Percentiles rank a stretch among this genome's conserved stretches.
These are phyloP conservation scores for Schwanniomyces polymorphus DNA, from an alignment of 805 yeast genomes.

Conservation along the genomic window DNA sequence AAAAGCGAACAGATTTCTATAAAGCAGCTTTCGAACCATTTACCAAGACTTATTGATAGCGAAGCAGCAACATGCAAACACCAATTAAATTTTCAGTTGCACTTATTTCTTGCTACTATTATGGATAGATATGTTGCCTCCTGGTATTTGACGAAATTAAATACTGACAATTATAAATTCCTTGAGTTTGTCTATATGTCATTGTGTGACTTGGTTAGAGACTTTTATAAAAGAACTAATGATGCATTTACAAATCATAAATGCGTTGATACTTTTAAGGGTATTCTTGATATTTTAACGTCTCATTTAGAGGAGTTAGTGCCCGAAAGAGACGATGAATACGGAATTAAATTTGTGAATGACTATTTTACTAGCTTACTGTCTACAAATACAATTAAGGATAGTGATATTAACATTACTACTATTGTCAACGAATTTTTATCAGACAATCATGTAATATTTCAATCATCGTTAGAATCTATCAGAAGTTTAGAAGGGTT, in stretches of 20 bases:
- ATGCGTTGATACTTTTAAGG: constrained; percentile 21
- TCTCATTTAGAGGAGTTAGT: constrained; percentile 18
- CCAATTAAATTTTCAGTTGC: constrained; percentile 32
- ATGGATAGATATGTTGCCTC: constrained; percentile 19
- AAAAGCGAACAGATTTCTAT: constrained; percentile 26
- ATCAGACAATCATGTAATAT: constrained; percentile 16
- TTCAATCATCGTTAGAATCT: constrained; percentile 6
- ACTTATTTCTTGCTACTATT: constrained; percentile 35
- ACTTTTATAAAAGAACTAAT: constrained; percentile 19
- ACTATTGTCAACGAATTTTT: constrained; percentile 13
- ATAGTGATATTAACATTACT: neutral
- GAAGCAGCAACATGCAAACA: constrained; percentile 9
- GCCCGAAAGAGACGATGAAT: constrained; percentile 8
- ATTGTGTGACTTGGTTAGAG: constrained; percentile 23
- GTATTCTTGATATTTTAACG: constrained; percentile 19
- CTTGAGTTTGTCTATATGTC: constrained; percentile 22
- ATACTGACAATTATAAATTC: constrained; percentile 32
- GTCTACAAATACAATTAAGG: constrained; percentile 1
- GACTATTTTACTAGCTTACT: constrained; percentile 7
- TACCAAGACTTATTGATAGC: constrained; percentile 27
- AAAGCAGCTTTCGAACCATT: constrained; percentile 22
- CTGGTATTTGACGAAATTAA: constrained; percentile 28
- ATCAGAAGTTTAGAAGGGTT: neutral
- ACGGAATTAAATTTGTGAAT: constrained; percentile 12
- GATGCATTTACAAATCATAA: constrained; percentile 7